Evolutionary conservation across 2,329 filamentous ascomycete species (phyloP), one percentile per base, ranked within the genome.

Genomic region (Furcasterigmium sp.): DNA sequence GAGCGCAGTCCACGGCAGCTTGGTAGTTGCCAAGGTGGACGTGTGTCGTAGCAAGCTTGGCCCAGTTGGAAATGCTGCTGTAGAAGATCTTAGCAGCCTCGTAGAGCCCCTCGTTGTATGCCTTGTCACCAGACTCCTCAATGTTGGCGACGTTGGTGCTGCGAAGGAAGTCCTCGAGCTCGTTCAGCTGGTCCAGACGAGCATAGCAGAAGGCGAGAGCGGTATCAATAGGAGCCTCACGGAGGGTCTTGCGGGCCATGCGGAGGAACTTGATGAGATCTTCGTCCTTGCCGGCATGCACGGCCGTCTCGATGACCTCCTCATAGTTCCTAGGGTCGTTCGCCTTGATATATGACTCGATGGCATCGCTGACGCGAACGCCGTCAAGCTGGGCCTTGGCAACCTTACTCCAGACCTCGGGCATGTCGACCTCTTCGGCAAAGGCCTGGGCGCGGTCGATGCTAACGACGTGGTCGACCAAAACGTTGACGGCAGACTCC

Each of bases 41-140:
- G 47, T 97, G 80, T 10, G 93, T 98, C 10, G 93, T 97, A 13
- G 93, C 91, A 56, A 98, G 83, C 75, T 98, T 98, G 44, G 91
- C 91, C 93, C 93, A 98, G 78, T 98, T 98, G 43, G 93, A 98
- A 62, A 98, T 95, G 71, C 88, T 97, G 44, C 82, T 89, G 73
- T 84, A 98, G 78, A 50, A 98, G 60, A 98, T 97, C 80, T 98
- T 98, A 52, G 93, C 89, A 35, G 93, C 93, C 73, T 97, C 86
- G 59, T 93, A 91, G 59, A 88, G 84, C 47, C 91, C 91, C 69
- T 98, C 93, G 50, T 84, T 86, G 54, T 95, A 97, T 18, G 93
- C 91, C 75, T 96, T 96, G 76, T 98, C 93, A 73, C 93, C 93
- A 46, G 90, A 97, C 55, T 93, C 87, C 63, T 98, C 93, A 42